Percentiles rank a stretch among this genome's conserved stretches.
phyloP scores from a whole-genome alignment of 306 rosid species.

The Sicyos edulis region DNA sequence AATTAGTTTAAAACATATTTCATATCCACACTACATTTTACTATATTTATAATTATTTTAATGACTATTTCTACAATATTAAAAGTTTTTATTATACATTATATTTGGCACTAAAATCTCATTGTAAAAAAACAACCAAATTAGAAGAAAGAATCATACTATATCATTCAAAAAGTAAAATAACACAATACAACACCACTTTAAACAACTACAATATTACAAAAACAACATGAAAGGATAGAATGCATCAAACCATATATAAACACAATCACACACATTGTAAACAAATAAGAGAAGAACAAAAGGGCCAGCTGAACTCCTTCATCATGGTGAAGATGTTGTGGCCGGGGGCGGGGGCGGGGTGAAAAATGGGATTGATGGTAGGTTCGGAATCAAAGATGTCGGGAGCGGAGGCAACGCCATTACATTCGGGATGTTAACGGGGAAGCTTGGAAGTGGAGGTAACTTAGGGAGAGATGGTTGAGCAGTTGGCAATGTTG shows the following conservation, averaged over 20 bases:
- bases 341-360: neutral
- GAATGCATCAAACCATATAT: neutral
- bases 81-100: neutral
- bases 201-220: neutral
- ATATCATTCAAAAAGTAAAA: too few relatives aligned
- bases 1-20: too few relatives aligned
- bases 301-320: neutral
- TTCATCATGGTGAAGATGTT: constrained; percentile 12
- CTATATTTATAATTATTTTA: too few relatives aligned
- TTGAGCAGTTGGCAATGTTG: constrained; percentile 8
- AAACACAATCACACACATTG: too few relatives aligned
- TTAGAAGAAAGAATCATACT: neutral
- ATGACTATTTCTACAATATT: too few relatives aligned
- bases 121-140: neutral
- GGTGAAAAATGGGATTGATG: neutral
- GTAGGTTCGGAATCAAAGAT: neutral
- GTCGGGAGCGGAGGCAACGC: constrained; percentile 1
- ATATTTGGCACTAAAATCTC: neutral
- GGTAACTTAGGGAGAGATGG: constrained; percentile 14
- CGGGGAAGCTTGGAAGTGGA: neutral
- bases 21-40: too few relatives aligned
- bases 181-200: too few relatives aligned
- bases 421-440: neutral
- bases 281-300: neutral
- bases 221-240: neutral